Evolutionary conservation across 331 rosid species (phyloP), one percentile per base, ranked within the genome.

Genomic region (Pyrus hybrid): DNA sequence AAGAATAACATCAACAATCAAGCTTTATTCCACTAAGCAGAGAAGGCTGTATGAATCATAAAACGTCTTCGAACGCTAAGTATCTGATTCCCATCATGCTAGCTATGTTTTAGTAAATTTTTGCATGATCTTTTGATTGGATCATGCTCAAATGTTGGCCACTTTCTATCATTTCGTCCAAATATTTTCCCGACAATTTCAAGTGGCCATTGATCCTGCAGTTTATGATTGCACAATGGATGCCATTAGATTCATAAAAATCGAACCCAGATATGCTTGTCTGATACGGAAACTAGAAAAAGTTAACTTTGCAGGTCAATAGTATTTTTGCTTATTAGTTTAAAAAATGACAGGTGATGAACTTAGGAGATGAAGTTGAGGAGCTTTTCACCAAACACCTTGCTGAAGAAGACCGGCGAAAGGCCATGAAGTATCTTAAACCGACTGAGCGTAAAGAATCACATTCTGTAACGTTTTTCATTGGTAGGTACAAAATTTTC

Each of bases 391-490:
- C 81, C 70, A 92, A 86, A 71, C 72, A 83, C 54, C 89, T 95
- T 72, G 89, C 96, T 26, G 82, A 85, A 65, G 97, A 92, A 71
- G 85, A 95, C 82, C 47, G 91, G 65, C 83, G 97, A 63, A 95
- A 95, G 87, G 97, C 97, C 88, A 83, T 92, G 92, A 95, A 92
- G 62, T 95, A 90, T 86, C 97, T 95, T 60, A 92, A 86, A 81
- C 99, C 99, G 5, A 89, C 74, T 25, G 96, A 89, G 68, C 83
- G 77, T 8, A 87, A 89, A 82, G 97, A 92, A 77, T 92, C 97
- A 56, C 99, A 95, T 79, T 72, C 92, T 21, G 88, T 86, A 58
- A 88, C 97, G 29, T 92, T 95, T 87, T 92, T 92, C 83, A 92
- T 90, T 76, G 99, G 99, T 92, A 69, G 84, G 96, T 80, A 29